A percentile compares a stretch with the other conserved stretches of the same genome.
These are phyloP conservation scores for Chalaropsis thielavioides DNA, from an alignment of 2,329 filamentous ascomycete species.

Conservation along the genomic window DNA sequence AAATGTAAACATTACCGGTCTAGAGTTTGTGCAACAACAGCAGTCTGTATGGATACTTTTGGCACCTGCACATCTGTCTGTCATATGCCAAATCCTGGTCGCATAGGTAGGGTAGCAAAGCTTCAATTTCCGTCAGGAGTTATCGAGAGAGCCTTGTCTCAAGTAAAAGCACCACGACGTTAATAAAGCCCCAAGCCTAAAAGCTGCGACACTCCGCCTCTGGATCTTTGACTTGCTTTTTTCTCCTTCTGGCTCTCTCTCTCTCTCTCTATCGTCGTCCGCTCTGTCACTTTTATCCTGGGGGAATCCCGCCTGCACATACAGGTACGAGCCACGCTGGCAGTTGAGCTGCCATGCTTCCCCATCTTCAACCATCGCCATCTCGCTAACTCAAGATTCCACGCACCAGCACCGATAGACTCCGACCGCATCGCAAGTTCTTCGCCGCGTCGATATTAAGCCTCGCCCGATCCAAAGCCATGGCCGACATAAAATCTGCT, in stretches of 20 bases:
- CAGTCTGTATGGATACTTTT: background rate
- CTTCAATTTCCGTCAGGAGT: background rate
- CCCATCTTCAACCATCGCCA: background rate
- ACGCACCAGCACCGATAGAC: background rate
- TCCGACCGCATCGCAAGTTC: background rate
- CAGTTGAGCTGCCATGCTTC: background rate
- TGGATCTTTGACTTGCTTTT: background rate
- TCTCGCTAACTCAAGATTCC: background rate
- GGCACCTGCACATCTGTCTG: no score
- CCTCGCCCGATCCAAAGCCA: background rate
- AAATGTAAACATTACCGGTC: no score
- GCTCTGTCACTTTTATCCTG: background rate
- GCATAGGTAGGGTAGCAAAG: background rate
- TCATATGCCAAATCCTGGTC: conserved; percentile 3
- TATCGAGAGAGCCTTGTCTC: background rate
- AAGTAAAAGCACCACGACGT: background rate
- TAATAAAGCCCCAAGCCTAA: background rate
- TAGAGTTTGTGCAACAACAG: background rate
- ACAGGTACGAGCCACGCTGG: background rate
- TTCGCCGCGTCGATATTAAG: background rate
- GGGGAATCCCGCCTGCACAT: background rate
- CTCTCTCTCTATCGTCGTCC: background rate
- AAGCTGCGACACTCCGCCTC: background rate
- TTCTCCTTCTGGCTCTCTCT: background rate
- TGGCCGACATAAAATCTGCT: conserved; percentile 14